Evolutionary conservation across 352 stramenopile species (phyloP).

Genomic region (Globisporangium sylvaticum): DNA sequence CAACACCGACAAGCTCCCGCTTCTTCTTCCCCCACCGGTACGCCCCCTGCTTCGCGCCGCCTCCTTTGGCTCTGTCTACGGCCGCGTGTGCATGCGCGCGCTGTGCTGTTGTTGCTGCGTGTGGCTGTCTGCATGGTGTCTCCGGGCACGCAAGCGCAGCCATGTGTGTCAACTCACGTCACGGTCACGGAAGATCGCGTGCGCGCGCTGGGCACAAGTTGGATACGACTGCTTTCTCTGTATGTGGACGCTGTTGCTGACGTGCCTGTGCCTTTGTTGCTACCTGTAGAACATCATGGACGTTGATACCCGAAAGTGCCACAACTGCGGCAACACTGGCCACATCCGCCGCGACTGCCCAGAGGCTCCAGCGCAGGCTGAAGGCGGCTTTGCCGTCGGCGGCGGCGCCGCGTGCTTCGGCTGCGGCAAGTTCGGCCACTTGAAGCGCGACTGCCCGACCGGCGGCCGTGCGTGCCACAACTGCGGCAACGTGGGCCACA

Average conservation of each 20-base stretch:
- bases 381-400: conserved; percentile 21
- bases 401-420: conserved; percentile 59
- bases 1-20: conserved; percentile 1
- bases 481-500: conserved; percentile 73
- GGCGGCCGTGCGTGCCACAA: conserved; percentile 76
- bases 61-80: neutral
- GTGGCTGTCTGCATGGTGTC: too few relatives aligned
- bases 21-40: neutral
- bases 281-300: conserved; percentile 13
- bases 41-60: neutral
- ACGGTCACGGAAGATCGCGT: neutral
- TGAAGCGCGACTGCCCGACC: conserved; percentile 80
- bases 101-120: too few relatives aligned
- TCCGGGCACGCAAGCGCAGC: too few relatives aligned
- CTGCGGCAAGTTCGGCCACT: conserved; percentile 75
- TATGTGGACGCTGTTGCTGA: too few relatives aligned
- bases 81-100: too few relatives aligned
- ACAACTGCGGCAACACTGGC: conserved; percentile 74
- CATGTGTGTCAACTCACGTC: too few relatives aligned
- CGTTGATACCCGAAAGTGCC: conserved; percentile 55
- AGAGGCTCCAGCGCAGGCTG: conserved; percentile 37
- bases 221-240: neutral
- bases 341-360: conserved; percentile 79
- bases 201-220: neutral
- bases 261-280: too few relatives aligned